A percentile compares a stretch with the other conserved stretches of the same genome.
Evolutionary conservation across 2,329 filamentous ascomycete genomes (phyloP).

Genomic region (Colletotrichum ledebouriae): DNA sequence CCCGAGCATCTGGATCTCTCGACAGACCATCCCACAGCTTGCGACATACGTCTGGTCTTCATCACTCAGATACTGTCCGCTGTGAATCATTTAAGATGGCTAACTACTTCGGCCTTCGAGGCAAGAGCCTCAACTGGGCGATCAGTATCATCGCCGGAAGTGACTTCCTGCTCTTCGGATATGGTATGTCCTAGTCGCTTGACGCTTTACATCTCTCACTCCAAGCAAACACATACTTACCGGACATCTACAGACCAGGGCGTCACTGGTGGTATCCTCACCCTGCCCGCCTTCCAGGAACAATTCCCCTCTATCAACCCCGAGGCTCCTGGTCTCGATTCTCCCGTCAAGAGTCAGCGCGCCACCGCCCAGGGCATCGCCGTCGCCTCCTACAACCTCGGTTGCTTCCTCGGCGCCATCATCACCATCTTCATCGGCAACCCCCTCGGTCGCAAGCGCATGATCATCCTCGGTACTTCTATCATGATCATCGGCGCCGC

Average conservation of each 20-base stretch:
- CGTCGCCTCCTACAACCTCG: conserved; percentile 70
- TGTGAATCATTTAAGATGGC: conserved; percentile 40
- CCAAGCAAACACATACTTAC: conserved; percentile 7
- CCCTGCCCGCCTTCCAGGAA: conserved; percentile 71
- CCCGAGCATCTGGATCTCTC: conserved; percentile 20
- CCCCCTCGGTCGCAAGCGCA: conserved; percentile 58
- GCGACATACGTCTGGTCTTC: conserved; percentile 21
- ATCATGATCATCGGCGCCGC: conserved; percentile 61
- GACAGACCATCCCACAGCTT: conserved; percentile 20
- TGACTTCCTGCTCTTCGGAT: conserved; percentile 76
- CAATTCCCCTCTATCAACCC: conserved; percentile 57
- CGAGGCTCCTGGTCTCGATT: conserved; percentile 46
- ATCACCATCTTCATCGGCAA: conserved; percentile 49
- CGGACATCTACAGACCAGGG: conserved; percentile 73
- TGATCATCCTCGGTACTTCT: conserved; percentile 56
- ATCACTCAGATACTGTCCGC: conserved; percentile 23
- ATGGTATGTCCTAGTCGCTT: conserved; percentile 55
- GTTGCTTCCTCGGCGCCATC: conserved; percentile 67
- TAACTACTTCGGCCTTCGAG: conserved; percentile 74
- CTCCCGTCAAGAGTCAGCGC: conserved; percentile 54
- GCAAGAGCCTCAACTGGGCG: conserved; percentile 75
- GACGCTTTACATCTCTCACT: neutral
- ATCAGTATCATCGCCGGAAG: conserved; percentile 79
- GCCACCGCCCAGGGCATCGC: conserved; percentile 68
- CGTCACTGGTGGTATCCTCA: conserved; percentile 82